These are phyloP conservation scores for Suillus tomentosus DNA, from an alignment of 768 basidiomycete genomes.

Conservation along the genomic window DNA sequence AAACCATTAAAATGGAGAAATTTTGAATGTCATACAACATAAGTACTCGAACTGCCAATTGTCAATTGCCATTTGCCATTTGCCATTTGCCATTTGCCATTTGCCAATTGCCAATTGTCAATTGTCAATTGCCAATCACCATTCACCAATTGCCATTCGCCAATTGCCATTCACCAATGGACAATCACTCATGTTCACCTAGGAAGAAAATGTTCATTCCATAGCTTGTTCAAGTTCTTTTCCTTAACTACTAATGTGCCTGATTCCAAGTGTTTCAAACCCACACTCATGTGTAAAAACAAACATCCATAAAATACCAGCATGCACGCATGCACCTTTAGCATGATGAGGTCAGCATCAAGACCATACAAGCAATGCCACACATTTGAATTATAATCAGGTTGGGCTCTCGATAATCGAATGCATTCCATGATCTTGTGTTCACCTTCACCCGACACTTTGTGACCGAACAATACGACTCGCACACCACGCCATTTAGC, in stretches of 20 bases:
- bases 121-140: too few species aligned
- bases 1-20: too few species aligned
- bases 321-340: conserved; percentile 84
- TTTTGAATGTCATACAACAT: too few species aligned
- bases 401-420: conserved; percentile 90
- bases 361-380: conserved; percentile 98
- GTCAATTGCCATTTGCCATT: too few species aligned
- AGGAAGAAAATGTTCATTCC: conserved; percentile 95
- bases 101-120: too few species aligned
- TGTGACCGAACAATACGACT: conserved; percentile 94
- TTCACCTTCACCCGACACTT: conserved; percentile 98
- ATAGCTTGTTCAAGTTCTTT: conserved; percentile 83
- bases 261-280: conserved; percentile 84
- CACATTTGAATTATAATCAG: conserved; percentile 93
- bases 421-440: conserved; percentile 99
- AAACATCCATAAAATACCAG: not conserved
- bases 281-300: conserved; percentile 39
- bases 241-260: conserved; percentile 97
- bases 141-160: too few species aligned
- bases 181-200: conserved; percentile 88
- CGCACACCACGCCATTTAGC: conserved; percentile 91
- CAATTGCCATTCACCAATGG: too few species aligned
- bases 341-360: conserved; percentile 98
- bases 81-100: too few species aligned
- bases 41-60: too few species aligned